Conservation (phyloP, 768 basidiomycete genomes). For the Pholiota molesta region DNA sequence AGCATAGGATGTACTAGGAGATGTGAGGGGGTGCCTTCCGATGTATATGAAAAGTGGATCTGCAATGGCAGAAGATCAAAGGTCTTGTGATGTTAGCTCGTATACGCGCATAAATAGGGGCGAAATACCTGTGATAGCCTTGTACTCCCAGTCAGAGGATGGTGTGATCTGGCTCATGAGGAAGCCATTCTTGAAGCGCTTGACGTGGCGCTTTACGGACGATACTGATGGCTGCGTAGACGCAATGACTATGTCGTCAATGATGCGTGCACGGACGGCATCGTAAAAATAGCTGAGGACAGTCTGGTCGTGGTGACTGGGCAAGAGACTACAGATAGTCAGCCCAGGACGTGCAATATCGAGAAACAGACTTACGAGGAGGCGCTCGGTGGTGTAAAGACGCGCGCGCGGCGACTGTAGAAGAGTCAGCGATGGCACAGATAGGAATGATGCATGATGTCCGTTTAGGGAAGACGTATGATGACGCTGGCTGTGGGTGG, state of each 20-base stretch:
- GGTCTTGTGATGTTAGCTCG: conserved; percentile 43
- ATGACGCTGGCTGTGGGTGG: conserved; percentile 2
- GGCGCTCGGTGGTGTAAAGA: conserved; percentile 21
- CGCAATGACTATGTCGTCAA: conserved; percentile 53
- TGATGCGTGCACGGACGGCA: conserved; percentile 58
- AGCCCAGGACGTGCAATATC: conserved; percentile 2
- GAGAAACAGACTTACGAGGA: conserved; percentile 16
- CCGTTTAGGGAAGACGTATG: neutral
- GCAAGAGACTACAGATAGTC: conserved; percentile 27
- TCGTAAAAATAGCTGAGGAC: conserved; percentile 57
- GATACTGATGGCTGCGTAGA: conserved; percentile 31
- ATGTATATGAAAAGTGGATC: conserved; percentile 43
- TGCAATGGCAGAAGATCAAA: conserved; percentile 62
- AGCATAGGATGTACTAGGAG: conserved; percentile 71
- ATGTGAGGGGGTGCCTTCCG: conserved; percentile 32
- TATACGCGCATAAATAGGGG: conserved; percentile 1
- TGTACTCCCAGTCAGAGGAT: conserved; percentile 64
- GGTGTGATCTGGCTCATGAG: conserved; percentile 50
- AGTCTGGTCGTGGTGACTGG: conserved; percentile 44
- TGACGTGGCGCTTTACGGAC: conserved; percentile 33
- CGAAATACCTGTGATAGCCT: conserved; percentile 46
- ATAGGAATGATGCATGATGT: conserved; percentile 9
- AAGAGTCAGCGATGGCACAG: conserved; percentile 13
- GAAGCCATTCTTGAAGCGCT: conserved; percentile 64
- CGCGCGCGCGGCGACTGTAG: conserved; percentile 21